Evolutionary conservation across 768 basidiomycete species (phyloP), one percentile per base, ranked within the genome.

Genomic region (Mycena amicta): DNA sequence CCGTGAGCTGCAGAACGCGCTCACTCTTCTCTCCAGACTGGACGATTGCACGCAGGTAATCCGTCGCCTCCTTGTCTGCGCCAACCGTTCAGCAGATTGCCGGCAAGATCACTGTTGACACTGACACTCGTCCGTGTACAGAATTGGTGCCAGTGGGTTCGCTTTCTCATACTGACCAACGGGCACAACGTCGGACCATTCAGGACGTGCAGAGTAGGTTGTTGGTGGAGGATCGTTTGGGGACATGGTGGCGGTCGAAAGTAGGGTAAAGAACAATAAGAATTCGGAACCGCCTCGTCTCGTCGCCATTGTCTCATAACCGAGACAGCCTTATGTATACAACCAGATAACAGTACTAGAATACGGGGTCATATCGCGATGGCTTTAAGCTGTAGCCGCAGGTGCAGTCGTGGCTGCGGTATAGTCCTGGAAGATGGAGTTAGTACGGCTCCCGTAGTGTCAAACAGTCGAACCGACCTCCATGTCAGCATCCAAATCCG

Each of bases 401-500:
- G 71, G 78, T 30, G 78, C 87, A 67, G 74, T 82, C 15, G 86
- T 12, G 5, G 47, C 22, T 13, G 47, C 79, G 31, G 88, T 89
- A 65, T 90, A 90, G 68, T 90, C 88, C 88, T 90, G 55, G 5
- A n/a, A n/a, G n/a, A n/a, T n/a, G n/a, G n/a, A n/a, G n/a, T n/a
- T n/a, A n/a, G n/a, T n/a, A n/a, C n/a, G n/a, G n/a, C n/a, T n/a
- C n/a, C n/a, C n/a, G n/a, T n/a, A 46, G 33, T 3, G 29, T 52
- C 27, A 52, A 53, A 53, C n/a, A 50, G 40, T 1, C 27, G 2
- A 50, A 71, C 86, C 37, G 58, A 96, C 96, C 84, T 91, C 91
- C 96, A 98, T 98, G 80, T 98, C 96, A 6, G 95, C 94, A 71
- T 98, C 96, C 41, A 98, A 84, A 70, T 95, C 93, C 29, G 92